Conservation (phyloP, 2,329 filamentous ascomycete genomes). For the Alternaria sp. region DNA sequence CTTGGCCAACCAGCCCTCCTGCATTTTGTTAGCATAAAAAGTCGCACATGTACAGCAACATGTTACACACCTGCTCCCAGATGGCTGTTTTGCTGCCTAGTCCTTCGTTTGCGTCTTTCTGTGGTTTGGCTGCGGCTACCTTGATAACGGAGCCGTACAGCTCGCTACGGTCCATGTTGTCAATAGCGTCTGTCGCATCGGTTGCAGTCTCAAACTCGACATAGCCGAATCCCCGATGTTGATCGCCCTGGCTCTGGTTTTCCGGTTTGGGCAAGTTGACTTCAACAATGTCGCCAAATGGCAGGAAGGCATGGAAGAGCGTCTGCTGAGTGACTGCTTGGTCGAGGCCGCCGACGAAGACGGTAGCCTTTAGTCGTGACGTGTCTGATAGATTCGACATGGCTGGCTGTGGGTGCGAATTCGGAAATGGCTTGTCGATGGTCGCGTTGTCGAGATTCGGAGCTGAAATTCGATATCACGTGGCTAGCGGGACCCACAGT, state of each 20-base stretch:
- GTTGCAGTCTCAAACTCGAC: constrained; percentile 88
- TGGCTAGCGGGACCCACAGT: constrained; percentile 27
- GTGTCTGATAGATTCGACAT: constrained; percentile 76
- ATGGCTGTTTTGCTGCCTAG: constrained; percentile 92
- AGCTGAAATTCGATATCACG: constrained; percentile 38
- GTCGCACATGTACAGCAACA: constrained; percentile 1
- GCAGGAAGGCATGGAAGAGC: constrained; percentile 90
- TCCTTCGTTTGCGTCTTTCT: constrained; percentile 87
- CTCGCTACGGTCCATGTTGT: constrained; percentile 99
- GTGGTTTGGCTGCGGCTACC: constrained; percentile 89
- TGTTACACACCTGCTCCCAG: constrained; percentile 86
- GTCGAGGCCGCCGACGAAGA: constrained; percentile 91
- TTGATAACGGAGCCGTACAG: constrained; percentile 92
- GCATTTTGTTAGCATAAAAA: constrained; percentile 23
- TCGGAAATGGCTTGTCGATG: neutral
- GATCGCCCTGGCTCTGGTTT: constrained; percentile 76
- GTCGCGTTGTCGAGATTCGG: constrained; percentile 7
- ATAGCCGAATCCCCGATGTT: constrained; percentile 93
- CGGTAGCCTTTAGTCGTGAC: constrained; percentile 84
- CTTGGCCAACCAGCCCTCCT: constrained; percentile 95
- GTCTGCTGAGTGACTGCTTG: constrained; percentile 77
- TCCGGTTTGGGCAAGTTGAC: constrained; percentile 91
- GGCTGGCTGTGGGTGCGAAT: constrained; percentile 10
- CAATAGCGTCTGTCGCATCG: constrained; percentile 93
- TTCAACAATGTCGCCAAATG: constrained; percentile 95